Evolutionary conservation across 2,329 filamentous ascomycete species (phyloP).

Genomic region (Sordariomycetes sp.): DNA sequence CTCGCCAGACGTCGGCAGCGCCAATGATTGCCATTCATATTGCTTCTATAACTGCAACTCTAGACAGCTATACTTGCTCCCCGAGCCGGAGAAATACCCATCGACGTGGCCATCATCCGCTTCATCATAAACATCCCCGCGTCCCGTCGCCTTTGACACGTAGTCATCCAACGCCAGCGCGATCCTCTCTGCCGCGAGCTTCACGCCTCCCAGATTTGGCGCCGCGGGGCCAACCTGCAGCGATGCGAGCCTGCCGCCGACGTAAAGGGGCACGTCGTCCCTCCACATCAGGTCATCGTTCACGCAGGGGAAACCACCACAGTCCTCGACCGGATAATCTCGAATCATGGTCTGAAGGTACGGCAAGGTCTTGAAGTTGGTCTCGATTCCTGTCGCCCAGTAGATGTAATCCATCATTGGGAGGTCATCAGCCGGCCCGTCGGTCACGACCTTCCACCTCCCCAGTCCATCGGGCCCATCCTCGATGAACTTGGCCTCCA

Average conservation of each 20-base stretch:
- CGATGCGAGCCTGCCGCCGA: conserved; percentile 54
- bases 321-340: conserved; percentile 46
- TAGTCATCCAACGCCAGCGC: conserved; percentile 56
- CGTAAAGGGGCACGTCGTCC: conserved; percentile 58
- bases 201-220: conserved; percentile 60
- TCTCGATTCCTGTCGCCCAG: conserved; percentile 61
- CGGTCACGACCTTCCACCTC: conserved; percentile 30
- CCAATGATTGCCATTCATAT: no score
- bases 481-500: conserved; percentile 28
- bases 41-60: neutral
- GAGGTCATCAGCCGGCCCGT: conserved; percentile 35
- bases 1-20: no score
- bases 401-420: conserved; percentile 56
- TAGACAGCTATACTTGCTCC: conserved; percentile 6
- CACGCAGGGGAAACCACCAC: conserved; percentile 57
- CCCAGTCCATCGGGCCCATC: conserved; percentile 6
- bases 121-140: neutral
- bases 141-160: conserved; percentile 5
- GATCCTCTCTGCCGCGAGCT: conserved; percentile 59
- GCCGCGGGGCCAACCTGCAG: conserved; percentile 60
- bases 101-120: neutral
- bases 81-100: conserved; percentile 2
- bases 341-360: conserved; percentile 45
- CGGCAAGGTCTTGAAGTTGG: conserved; percentile 45
- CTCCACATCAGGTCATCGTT: conserved; percentile 68